These are phyloP conservation scores for Fraxinus latifolia DNA, from an alignment of 305 asterid genomes.

Conservation along the genomic window DNA sequence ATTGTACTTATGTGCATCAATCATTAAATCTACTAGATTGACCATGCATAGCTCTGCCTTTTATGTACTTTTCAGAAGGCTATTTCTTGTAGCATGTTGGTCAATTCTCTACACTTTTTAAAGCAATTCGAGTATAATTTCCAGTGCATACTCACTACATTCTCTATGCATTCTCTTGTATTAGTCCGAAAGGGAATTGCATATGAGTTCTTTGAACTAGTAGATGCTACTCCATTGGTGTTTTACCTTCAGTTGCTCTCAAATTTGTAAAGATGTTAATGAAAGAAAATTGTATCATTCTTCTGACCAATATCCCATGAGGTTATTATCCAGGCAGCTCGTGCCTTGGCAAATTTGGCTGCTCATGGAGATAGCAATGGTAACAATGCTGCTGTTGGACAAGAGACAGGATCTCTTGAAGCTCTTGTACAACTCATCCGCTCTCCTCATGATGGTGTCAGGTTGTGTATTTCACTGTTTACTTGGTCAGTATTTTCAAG, in stretches of 20 bases:
- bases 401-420: constrained; percentile 56
- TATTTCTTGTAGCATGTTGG: background rate
- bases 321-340: constrained; percentile 42
- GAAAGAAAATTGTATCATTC: background rate
- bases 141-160: background rate
- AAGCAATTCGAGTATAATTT: background rate
- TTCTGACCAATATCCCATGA: constrained; percentile 13
- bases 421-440: constrained; percentile 53
- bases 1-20: background rate
- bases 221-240: constrained; percentile 16
- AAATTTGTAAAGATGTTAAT: background rate
- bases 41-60: constrained; percentile 4
- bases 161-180: background rate
- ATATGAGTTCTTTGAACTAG: background rate
- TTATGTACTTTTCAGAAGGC: background rate
- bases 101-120: background rate
- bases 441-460: constrained; percentile 52
- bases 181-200: background rate
- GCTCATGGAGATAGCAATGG: constrained; percentile 58
- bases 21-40: constrained; percentile 3
- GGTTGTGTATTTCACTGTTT: constrained; percentile 26
- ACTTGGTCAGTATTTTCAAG: background rate
- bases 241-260: constrained; percentile 10
- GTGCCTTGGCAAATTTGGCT: constrained; percentile 58
- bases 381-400: constrained; percentile 57